A percentile compares a stretch with the other conserved stretches of the same genome.
Evolutionary conservation across 1,284 basidiomycete species (phyloP).

Genomic region (Volvariella surrecta): DNA sequence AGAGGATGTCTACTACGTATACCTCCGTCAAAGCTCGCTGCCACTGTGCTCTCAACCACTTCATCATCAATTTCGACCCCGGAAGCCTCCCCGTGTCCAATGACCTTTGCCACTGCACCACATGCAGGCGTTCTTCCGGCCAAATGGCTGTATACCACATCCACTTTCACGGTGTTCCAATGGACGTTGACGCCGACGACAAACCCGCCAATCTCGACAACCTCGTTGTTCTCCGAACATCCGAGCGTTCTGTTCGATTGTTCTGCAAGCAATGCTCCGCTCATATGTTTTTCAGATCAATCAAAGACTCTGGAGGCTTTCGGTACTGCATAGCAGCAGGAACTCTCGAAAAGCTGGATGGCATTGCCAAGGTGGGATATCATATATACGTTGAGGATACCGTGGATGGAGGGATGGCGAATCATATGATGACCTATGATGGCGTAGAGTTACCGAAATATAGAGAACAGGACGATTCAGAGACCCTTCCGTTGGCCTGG

Average conservation of each 20-base stretch:
- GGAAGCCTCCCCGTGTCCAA: conserved; percentile 2
- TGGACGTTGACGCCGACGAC: background rate
- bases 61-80: conserved; percentile 2
- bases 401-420: conserved; percentile 4
- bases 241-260: conserved; percentile 1
- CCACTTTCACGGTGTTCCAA: background rate
- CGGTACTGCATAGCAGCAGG: background rate
- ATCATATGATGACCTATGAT: conserved; percentile 2
- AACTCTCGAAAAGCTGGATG: conserved; percentile 4
- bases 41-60: conserved; percentile 3
- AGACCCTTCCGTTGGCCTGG: conserved; percentile 1
- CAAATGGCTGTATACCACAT: conserved; percentile 5
- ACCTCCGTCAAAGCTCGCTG: conserved; percentile 2
- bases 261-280: conserved; percentile 6
- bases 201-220: background rate
- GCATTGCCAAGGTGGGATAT: conserved; percentile 2
- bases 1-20: background rate
- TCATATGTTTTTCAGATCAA: conserved; percentile 2
- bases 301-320: background rate
- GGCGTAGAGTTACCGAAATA: conserved; percentile 5
- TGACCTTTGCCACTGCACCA: conserved; percentile 4
- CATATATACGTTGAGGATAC: conserved; percentile 7
- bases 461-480: background rate
- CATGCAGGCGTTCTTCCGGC: conserved; percentile 6
- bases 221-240: background rate